Conservation (phyloP, 257 asterid genomes). For the Nicotiana noctiflora region DNA sequence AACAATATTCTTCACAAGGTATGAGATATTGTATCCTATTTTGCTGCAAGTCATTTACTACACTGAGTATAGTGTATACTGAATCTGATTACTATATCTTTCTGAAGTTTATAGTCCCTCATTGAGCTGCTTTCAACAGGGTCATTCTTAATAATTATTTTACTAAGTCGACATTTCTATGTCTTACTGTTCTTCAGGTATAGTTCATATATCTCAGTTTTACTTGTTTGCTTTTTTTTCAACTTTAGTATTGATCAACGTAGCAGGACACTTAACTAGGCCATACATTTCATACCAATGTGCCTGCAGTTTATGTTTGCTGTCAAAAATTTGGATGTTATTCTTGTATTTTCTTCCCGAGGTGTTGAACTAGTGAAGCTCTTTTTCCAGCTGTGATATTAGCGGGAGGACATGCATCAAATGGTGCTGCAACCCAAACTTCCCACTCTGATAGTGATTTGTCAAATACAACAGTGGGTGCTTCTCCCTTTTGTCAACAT, state of each 20-base stretch:
- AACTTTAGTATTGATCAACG: not conserved
- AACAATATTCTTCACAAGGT: slow-evolving; percentile 95
- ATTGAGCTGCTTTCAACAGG: not conserved
- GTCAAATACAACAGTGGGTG: slow-evolving; percentile 88
- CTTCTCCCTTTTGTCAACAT: slow-evolving; percentile 9
- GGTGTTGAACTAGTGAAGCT: slow-evolving; percentile 3
- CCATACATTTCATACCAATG: not conserved
- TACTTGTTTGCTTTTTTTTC: not conserved
- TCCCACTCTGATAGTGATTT: slow-evolving; percentile 52
- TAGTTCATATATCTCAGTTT: not conserved
- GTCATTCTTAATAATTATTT: not conserved
- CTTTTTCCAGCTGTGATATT: slow-evolving; percentile 55
- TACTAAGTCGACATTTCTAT: not conserved
- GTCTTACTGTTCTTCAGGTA: not conserved
- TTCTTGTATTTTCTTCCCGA: not conserved
- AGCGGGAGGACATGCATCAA: slow-evolving; percentile 73
- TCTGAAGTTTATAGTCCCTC: not conserved
- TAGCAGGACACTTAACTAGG: not conserved
- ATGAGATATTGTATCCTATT: slow-evolving; percentile 12
- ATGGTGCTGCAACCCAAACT: slow-evolving; percentile 52
- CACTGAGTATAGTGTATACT: not conserved
- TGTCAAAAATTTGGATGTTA: not conserved
- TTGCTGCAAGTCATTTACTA: not conserved
- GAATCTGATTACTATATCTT: not conserved
- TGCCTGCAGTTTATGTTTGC: not conserved